A percentile compares a stretch with the other conserved stretches of the same genome.
These are phyloP conservation scores for Mucor indicus DNA, from an alignment of 371 early-diverging fungal genomes.

Conservation along the genomic window DNA sequence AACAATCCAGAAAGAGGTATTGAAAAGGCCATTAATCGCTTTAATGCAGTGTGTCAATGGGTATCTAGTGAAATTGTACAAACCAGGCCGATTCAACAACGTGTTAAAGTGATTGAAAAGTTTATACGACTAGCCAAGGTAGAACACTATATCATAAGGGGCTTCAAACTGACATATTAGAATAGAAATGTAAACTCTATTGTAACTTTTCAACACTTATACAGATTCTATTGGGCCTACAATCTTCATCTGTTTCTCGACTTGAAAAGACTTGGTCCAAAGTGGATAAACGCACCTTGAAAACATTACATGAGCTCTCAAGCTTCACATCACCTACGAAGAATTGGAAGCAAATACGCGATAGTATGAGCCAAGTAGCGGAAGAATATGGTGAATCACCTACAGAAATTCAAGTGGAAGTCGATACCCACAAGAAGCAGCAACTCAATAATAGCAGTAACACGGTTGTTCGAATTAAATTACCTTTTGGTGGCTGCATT, in stretches of 20 bases:
- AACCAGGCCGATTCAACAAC: constrained; percentile 46
- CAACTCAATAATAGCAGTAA: neutral
- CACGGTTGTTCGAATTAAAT: constrained; percentile 19
- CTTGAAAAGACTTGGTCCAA: constrained; percentile 60
- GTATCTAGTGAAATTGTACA: constrained; percentile 67
- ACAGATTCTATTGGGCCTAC: constrained; percentile 63
- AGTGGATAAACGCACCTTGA: constrained; percentile 48
- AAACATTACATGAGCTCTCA: constrained; percentile 52
- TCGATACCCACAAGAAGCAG: constrained; percentile 24
- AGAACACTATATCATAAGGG: neutral
- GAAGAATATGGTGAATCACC: constrained; percentile 61
- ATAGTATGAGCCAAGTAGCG: constrained; percentile 58
- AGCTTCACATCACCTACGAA: constrained; percentile 45
- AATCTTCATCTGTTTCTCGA: constrained; percentile 59
- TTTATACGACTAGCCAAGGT: constrained; percentile 73
- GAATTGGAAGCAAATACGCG: constrained; percentile 56
- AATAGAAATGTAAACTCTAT: constrained; percentile 58
- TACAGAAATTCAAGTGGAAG: constrained; percentile 44
- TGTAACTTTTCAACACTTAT: constrained; percentile 65
- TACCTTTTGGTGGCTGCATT: constrained; percentile 58
- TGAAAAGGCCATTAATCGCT: constrained; percentile 61
- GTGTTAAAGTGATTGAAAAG: constrained; percentile 68
- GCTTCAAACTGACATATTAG: neutral
- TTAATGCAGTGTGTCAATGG: constrained; percentile 72
- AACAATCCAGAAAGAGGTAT: constrained; percentile 38